Evolutionary conservation across 192 early-diverging fungal genomes (phyloP), one percentile per base, ranked within the genome.

Genomic region (Podila epigama): DNA sequence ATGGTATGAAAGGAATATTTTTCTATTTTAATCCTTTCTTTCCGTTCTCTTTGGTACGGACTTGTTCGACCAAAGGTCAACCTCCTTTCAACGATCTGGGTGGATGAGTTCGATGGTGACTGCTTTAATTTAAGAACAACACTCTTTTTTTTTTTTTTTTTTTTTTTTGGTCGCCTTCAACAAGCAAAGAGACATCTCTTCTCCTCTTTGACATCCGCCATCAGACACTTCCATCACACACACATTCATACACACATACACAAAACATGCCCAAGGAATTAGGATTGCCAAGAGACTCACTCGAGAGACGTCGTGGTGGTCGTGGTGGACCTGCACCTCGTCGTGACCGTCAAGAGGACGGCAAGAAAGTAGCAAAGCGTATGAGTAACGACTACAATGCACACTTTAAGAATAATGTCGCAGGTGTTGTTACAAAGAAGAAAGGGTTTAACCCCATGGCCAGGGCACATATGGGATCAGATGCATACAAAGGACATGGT

Each of bases 401-500:
- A 18, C 54, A 68, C 20, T 77, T 59, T 59, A 77, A 77, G 51
- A 16, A 50, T 6, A 35, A 48, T 34, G 42, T 8, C 33, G 60
- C 50, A 33, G 22, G 66, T 10, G 22, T 52, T 27, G 65, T 51
- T 15, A 53, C 31, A 39, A 75, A 66, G 70, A 75, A 64, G 57
- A 67, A 33, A 7, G 73, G 73, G 0, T 77, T 77, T 50, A 77
- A 77, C 56, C 73, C 73, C 15, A 77, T 77, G 73, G 65, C 73
- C 15, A 77, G 40, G 39, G 73, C 73, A 13, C 73, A 77, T 16
- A 77, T 77, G 73, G 73, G 73, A 33, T 77, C 73, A 9, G 73
- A 77, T 2, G 73, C 73, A 13, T 77, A 77, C 40, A 68, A 68
- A 37, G 73, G 73, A 27, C 73, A 77, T 68, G 73, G 69, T 70